These are phyloP conservation scores for Pleurozium schreberi DNA, from an alignment of 225 moss, liverwort and hornwort genomes.

Conservation along the genomic window DNA sequence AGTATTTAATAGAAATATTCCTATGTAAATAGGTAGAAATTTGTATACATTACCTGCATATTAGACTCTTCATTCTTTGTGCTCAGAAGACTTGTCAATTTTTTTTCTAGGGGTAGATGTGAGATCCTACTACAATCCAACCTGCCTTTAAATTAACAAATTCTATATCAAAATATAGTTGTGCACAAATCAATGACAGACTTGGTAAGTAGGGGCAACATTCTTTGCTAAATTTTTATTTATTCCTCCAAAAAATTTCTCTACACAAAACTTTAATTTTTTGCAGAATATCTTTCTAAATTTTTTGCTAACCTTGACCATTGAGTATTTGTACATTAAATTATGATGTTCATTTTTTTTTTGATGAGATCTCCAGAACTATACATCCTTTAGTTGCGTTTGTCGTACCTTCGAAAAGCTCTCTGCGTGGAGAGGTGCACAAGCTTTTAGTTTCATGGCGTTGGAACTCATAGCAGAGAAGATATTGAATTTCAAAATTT, in stretches of 20 bases:
- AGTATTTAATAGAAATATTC: background rate
- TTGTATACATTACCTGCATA: rapidly evolving
- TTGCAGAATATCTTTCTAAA: too few relatives aligned
- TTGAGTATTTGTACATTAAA: background rate
- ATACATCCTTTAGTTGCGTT: too few relatives aligned
- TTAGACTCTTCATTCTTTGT: background rate
- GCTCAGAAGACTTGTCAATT: background rate
- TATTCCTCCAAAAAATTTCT: rapidly evolving
- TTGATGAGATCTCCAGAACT: too few relatives aligned
- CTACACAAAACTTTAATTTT: too few relatives aligned
- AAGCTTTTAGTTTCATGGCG: too few relatives aligned
- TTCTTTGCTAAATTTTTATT: background rate
- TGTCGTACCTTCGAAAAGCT: too few relatives aligned
- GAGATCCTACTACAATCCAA: background rate
- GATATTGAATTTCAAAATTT: too few relatives aligned
- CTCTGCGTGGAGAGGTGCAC: too few relatives aligned
- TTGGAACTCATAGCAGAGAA: too few relatives aligned
- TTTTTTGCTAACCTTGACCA: background rate
- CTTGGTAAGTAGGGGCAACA: rapidly evolving
- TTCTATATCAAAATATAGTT: rapidly evolving
- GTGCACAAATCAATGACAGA: background rate
- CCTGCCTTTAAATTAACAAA: background rate
- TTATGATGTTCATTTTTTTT: too few relatives aligned
- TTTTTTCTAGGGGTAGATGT: background rate
- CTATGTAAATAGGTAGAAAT: background rate